These are phyloP conservation scores for Akebia trifoliata DNA, from an alignment of 164 flowering plant genomes.

Conservation along the genomic window DNA sequence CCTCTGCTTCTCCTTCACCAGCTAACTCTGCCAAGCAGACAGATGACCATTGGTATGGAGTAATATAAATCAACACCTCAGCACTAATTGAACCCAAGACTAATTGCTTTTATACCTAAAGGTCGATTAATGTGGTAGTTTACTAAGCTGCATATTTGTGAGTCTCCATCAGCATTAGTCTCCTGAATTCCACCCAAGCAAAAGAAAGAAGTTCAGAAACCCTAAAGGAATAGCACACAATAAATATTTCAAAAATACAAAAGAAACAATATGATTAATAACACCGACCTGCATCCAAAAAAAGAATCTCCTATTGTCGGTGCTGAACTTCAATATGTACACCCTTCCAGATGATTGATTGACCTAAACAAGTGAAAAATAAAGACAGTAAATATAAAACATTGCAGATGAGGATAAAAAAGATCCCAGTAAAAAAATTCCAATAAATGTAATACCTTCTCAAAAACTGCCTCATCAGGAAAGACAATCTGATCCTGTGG, in stretches of 20 bases:
- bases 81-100: not conserved
- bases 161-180: slow-evolving; percentile 64
- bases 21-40: slow-evolving; percentile 36
- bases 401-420: not conserved
- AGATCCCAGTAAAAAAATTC: not conserved
- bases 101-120: slow-evolving; percentile 45
- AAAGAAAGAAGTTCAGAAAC: slow-evolving; percentile 9
- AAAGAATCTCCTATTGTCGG: slow-evolving; percentile 82
- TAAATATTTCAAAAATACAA: not conserved
- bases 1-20: slow-evolving; percentile 59
- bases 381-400: not conserved
- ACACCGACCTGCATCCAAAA: slow-evolving; percentile 91
- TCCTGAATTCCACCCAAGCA: slow-evolving; percentile 48
- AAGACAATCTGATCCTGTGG: slow-evolving; percentile 85
- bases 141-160: slow-evolving; percentile 58
- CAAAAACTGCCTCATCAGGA: slow-evolving; percentile 93
- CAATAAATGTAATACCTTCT: slow-evolving; percentile 54
- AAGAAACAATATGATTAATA: not conserved
- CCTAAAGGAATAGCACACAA: not conserved
- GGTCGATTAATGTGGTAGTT: slow-evolving; percentile 70
- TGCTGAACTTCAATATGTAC: slow-evolving; percentile 78
- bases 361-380: slow-evolving; percentile 41
- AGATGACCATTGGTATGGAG: not conserved
- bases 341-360: slow-evolving; percentile 86
- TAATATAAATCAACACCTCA: not conserved